phyloP scores from a whole-genome alignment of 495 filamentous ascomycete genomes.

The Pyrenula massariospora region DNA sequence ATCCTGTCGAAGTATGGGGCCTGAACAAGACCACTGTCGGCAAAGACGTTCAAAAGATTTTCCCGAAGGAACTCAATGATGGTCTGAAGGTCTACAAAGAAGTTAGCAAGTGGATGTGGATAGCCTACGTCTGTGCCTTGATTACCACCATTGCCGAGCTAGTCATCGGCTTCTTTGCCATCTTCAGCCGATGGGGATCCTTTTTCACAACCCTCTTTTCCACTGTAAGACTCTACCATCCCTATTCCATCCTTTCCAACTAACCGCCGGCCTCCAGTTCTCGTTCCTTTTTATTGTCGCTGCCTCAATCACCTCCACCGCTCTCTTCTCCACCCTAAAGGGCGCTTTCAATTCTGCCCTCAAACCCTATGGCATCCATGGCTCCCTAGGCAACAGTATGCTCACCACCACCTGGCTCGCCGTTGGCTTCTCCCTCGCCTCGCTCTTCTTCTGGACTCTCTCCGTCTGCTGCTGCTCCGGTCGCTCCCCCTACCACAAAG shows the following conservation, averaged over 20 bases:
- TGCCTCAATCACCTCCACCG: slow-evolving; percentile 42
- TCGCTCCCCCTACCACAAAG: slow-evolving; percentile 33
- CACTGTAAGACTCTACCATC: slow-evolving; percentile 23
- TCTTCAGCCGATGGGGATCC: slow-evolving; percentile 58
- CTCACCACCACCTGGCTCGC: slow-evolving; percentile 66
- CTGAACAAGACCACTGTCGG: slow-evolving; percentile 39
- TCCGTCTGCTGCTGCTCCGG: slow-evolving; percentile 82
- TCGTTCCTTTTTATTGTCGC: slow-evolving; percentile 46
- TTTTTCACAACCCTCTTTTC: slow-evolving; percentile 70
- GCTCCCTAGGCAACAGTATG: slow-evolving; percentile 53
- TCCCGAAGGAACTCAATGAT: slow-evolving; percentile 53
- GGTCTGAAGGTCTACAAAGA: slow-evolving; percentile 58
- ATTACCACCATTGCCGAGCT: slow-evolving; percentile 58
- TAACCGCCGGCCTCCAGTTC: slow-evolving; percentile 10
- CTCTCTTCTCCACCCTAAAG: slow-evolving; percentile 49
- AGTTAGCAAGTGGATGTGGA: slow-evolving; percentile 71
- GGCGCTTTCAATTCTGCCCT: slow-evolving; percentile 47
- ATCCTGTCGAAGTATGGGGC: slow-evolving; percentile 50
- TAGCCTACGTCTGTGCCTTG: slow-evolving; percentile 58
- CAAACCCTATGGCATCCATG: slow-evolving; percentile 53
- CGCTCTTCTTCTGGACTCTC: slow-evolving; percentile 78
- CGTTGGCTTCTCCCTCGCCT: slow-evolving; percentile 59
- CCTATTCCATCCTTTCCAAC: slow-evolving; percentile 31
- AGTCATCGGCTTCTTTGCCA: slow-evolving; percentile 55
- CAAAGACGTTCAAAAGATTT: slow-evolving; percentile 33